Evolutionary conservation across 305 asterid species (phyloP).

Genomic region (Withania somnifera): DNA sequence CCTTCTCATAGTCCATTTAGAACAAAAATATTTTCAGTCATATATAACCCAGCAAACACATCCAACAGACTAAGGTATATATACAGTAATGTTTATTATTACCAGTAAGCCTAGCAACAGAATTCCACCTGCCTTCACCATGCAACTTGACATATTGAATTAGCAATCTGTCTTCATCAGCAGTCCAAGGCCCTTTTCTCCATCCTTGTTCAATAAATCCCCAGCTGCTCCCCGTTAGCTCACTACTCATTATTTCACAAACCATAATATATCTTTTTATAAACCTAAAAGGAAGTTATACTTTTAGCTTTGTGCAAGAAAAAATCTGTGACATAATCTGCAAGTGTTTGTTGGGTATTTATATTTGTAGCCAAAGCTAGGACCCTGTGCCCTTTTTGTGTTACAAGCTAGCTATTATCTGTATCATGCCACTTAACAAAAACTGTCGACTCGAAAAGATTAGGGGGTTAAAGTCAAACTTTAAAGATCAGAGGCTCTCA

Average conservation of each 20-base stretch:
- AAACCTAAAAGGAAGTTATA: neutral
- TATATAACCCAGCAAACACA: too few species aligned
- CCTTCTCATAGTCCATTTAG: too few species aligned
- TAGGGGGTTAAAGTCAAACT: too few species aligned
- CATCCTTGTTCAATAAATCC: constrained; percentile 49
- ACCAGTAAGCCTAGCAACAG: constrained; percentile 71
- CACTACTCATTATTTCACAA: constrained; percentile 34
- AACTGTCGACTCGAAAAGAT: too few species aligned
- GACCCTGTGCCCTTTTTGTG: constrained; percentile 1
- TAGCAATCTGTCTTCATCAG: constrained; percentile 68
- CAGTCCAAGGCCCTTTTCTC: constrained; percentile 95
- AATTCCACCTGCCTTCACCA: constrained; percentile 93
- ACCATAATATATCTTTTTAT: constrained; percentile 20
- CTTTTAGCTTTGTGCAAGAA: constrained; percentile 15
- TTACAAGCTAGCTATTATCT: constrained; percentile 16
- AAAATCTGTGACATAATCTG: constrained; percentile 43
- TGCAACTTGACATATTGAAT: constrained; percentile 57
- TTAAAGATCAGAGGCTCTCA: too few species aligned
- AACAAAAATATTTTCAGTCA: neutral
- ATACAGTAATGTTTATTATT: neutral
- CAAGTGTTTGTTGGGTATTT: constrained; percentile 33
- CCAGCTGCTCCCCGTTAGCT: constrained; percentile 27
- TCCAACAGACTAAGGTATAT: neutral
- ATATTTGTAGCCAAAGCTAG: constrained; percentile 23
- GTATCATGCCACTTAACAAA: neutral